These are phyloP conservation scores for Trichoderma pleuroti DNA, from an alignment of 2,329 filamentous ascomycete genomes.

Conservation along the genomic window DNA sequence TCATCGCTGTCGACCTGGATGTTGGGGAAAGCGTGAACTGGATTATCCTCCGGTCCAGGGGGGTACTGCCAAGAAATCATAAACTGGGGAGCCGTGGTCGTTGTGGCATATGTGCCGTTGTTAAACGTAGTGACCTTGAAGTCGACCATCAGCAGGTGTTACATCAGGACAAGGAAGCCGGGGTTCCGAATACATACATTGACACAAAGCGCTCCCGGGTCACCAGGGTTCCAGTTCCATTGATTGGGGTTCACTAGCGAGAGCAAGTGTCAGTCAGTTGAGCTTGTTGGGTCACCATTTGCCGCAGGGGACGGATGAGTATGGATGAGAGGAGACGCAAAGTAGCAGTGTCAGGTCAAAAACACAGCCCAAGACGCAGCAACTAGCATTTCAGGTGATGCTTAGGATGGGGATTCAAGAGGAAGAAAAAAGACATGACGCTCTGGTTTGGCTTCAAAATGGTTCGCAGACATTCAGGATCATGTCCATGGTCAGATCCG, in stretches of 20 bases:
- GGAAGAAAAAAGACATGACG: not conserved
- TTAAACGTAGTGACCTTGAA: constrained; percentile 46
- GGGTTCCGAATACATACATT: constrained; percentile 41
- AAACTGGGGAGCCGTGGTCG: constrained; percentile 46
- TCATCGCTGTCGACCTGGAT: constrained; percentile 43
- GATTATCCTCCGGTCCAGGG: constrained; percentile 37
- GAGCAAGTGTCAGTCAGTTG: not conserved
- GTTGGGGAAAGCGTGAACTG: constrained; percentile 55
- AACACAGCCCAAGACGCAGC: not conserved
- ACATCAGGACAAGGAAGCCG: not conserved
- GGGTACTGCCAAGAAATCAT: constrained; percentile 53
- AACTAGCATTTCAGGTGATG: not conserved
- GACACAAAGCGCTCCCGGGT: constrained; percentile 46
- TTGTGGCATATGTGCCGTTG: constrained; percentile 48
- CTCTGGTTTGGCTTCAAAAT: not conserved
- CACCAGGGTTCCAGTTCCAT: constrained; percentile 44
- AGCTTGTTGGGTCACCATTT: not conserved
- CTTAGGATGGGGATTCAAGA: no score
- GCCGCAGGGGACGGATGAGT: not conserved
- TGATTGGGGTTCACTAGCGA: constrained; percentile 53
- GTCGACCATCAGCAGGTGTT: not conserved
- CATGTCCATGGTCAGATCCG: not conserved
- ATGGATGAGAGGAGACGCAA: not conserved
- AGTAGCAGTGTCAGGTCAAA: not conserved
- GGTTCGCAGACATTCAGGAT: not conserved